A percentile compares a stretch with the other conserved stretches of the same genome.
Evolutionary conservation across 192 early-diverging fungal genomes (phyloP).

Genomic region (Coemansia sp.): DNA sequence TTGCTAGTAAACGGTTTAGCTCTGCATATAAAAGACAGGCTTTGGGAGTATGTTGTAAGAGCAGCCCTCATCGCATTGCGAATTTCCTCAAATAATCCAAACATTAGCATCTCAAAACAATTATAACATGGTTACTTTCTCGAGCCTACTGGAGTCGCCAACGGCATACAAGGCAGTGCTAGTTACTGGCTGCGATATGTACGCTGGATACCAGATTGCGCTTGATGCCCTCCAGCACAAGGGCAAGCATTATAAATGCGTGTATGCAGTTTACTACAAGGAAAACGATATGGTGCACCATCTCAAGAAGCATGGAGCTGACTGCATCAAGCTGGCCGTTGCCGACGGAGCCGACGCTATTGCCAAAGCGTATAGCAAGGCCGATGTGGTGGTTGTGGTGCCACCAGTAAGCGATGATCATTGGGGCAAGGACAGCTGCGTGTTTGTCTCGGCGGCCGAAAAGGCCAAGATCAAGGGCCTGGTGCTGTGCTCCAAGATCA

Average conservation of each 20-base stretch:
- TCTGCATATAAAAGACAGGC: not conserved
- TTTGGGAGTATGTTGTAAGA: no score
- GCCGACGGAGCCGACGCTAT: constrained; percentile 29
- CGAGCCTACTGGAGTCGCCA: constrained; percentile 24
- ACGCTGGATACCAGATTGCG: constrained; percentile 35
- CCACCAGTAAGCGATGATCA: constrained; percentile 42
- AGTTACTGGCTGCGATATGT: constrained; percentile 46
- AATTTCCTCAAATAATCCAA: not conserved
- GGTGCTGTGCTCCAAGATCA: constrained; percentile 46
- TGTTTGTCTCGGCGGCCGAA: constrained; percentile 31
- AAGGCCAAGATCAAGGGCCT: constrained; percentile 43
- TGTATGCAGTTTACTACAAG: constrained; percentile 27
- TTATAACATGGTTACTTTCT: constrained; percentile 30
- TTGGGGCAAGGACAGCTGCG: constrained; percentile 28
- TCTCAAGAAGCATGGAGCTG: constrained; percentile 39
- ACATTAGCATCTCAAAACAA: not conserved
- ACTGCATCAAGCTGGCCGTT: constrained; percentile 19
- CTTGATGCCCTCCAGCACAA: constrained; percentile 26
- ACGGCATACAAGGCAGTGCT: constrained; percentile 29
- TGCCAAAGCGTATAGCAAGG: constrained; percentile 34
- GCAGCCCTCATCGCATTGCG: not conserved
- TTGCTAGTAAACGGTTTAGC: not conserved
- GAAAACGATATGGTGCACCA: constrained; percentile 40
- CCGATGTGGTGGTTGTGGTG: constrained; percentile 38
- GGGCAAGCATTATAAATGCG: constrained; percentile 22